A percentile compares a stretch with the other conserved stretches of the same genome.
These are phyloP conservation scores for Aspergillus avenaceus DNA, from an alignment of 495 filamentous ascomycete genomes.

Conservation along the genomic window DNA sequence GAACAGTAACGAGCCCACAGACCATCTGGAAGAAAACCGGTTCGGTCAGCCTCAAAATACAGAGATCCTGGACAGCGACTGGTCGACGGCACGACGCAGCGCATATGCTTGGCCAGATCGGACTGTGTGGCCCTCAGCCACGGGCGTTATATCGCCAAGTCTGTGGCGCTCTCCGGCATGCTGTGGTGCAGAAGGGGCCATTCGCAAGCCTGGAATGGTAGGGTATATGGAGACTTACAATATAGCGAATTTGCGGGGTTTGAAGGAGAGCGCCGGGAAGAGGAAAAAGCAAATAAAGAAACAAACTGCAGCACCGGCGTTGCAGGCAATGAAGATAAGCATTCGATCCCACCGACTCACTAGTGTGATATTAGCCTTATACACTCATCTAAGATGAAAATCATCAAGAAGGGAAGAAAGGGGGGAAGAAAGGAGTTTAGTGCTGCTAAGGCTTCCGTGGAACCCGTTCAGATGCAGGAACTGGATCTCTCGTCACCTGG, in stretches of 20 bases:
- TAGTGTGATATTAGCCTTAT: conserved; percentile 37
- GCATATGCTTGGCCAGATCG: conserved; percentile 7
- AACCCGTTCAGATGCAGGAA: conserved; percentile 39
- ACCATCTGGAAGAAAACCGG: conserved; percentile 64
- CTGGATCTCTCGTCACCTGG: conserved; percentile 37
- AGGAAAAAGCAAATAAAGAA: conserved; percentile 90
- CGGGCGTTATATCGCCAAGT: conserved; percentile 13
- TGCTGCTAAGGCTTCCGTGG: conserved; percentile 12
- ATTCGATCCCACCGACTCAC: conserved; percentile 97
- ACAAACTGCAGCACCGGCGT: conserved; percentile 82
- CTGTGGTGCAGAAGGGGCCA: background rate
- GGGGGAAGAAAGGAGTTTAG: background rate
- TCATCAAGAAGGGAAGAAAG: conserved; percentile 8
- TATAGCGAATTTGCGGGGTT: conserved; percentile 90
- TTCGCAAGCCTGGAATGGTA: conserved; percentile 2
- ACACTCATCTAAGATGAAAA: conserved; percentile 11
- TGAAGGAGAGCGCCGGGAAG: conserved; percentile 72
- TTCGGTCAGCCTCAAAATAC: conserved; percentile 18
- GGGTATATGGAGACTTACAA: conserved; percentile 65
- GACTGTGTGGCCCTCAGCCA: conserved; percentile 12
- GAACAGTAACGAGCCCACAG: conserved; percentile 86
- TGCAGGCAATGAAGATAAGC: conserved; percentile 87
- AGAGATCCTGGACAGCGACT: conserved; percentile 3
- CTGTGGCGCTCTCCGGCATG: background rate
- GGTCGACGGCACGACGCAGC: background rate